Conservation (phyloP, 495 filamentous ascomycete species). For the Bathelium albidoporum region DNA sequence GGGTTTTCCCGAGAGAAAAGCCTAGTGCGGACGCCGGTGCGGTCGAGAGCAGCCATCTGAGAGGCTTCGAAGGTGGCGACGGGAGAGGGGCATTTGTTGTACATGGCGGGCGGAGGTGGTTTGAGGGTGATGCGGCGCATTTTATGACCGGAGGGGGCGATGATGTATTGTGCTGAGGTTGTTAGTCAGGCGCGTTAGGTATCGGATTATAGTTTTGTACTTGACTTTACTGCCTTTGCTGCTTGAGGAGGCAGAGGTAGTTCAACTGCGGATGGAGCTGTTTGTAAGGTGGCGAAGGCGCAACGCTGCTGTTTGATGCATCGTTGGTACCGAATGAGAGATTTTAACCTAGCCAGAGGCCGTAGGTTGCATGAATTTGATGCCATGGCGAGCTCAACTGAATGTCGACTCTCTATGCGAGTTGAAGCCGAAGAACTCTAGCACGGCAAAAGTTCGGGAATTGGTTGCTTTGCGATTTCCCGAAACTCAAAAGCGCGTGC, state of each 20-base stretch:
- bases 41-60: slow-evolving; percentile 69
- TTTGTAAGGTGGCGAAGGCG: neutral
- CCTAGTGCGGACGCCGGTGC: slow-evolving; percentile 64
- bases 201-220: neutral
- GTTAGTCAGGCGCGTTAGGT: neutral
- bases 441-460: neutral
- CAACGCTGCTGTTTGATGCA: neutral
- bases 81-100: slow-evolving; percentile 40
- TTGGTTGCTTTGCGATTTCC: neutral
- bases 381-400: neutral
- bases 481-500: neutral
- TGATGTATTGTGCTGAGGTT: neutral
- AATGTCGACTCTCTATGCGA: neutral
- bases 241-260: neutral
- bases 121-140: slow-evolving; percentile 14
- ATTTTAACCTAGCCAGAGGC: neutral
- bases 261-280: neutral
- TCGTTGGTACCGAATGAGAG: neutral
- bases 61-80: slow-evolving; percentile 48
- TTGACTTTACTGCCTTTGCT: neutral
- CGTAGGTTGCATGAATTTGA: neutral
- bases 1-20: slow-evolving; percentile 69
- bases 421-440: neutral
- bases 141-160: neutral
- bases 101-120: slow-evolving; percentile 20